A percentile compares a stretch with the other conserved stretches of the same genome.
Conservation (phyloP, 2,329 filamentous ascomycete genomes). For the Cladobotryum mycophilum region DNA sequence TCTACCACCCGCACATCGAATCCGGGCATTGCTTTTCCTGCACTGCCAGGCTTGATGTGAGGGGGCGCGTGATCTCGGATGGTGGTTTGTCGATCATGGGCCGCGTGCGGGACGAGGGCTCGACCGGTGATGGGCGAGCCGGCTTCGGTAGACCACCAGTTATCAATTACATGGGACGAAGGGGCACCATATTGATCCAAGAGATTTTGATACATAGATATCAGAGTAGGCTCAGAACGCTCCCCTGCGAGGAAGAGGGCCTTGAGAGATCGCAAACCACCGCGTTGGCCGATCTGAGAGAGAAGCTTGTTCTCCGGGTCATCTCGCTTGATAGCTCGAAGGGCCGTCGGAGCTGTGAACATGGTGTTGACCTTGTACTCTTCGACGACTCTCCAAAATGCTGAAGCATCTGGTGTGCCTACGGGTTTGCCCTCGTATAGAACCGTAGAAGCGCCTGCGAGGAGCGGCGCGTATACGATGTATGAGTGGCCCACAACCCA, state of each 20-base stretch:
- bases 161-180: conserved; percentile 51
- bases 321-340: conserved; percentile 80
- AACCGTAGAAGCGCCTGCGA: conserved; percentile 78
- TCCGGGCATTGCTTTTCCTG: conserved; percentile 85
- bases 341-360: conserved; percentile 81
- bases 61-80: conserved; percentile 37
- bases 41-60: conserved; percentile 72
- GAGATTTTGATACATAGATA: conserved; percentile 73
- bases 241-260: conserved; percentile 85
- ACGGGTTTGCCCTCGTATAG: conserved; percentile 93
- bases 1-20: conserved; percentile 84
- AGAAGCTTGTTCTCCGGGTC: conserved; percentile 70
- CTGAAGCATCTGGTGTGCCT: conserved; percentile 78
- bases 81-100: conserved; percentile 42
- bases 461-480: conserved; percentile 81
- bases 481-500: conserved; percentile 70
- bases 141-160: conserved; percentile 57
- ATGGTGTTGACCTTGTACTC: conserved; percentile 79
- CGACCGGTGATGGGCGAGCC: conserved; percentile 54
- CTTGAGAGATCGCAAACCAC: conserved; percentile 64
- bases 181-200: conserved; percentile 59
- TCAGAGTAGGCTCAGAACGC: conserved; percentile 78
- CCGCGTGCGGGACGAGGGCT: conserved; percentile 51
- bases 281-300: conserved; percentile 54
- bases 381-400: conserved; percentile 81